Conservation (phyloP, 306 rosid genomes). For the Sesbania bispinosa region DNA sequence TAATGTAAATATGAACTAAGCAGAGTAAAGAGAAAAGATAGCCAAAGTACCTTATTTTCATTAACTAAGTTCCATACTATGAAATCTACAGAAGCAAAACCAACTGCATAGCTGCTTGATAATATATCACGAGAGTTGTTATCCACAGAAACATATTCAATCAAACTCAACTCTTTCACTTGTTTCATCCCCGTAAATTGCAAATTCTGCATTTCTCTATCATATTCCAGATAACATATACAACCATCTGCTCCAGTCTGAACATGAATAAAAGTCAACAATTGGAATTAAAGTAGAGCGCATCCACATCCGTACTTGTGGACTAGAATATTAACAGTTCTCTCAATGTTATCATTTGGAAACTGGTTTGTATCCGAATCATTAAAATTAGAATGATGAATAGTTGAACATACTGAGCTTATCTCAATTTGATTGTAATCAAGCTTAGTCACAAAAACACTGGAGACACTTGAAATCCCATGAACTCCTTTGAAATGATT, state of each 20-base stretch:
- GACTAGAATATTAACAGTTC: slow-evolving; percentile 4
- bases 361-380: slow-evolving; percentile 5
- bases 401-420: slow-evolving; percentile 54
- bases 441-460: slow-evolving; percentile 49
- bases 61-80: slow-evolving; percentile 73
- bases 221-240: slow-evolving; percentile 79
- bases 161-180: slow-evolving; percentile 81
- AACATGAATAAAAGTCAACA: slow-evolving; percentile 28
- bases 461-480: slow-evolving; percentile 88
- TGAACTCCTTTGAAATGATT: slow-evolving; percentile 87
- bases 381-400: slow-evolving; percentile 17
- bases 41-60: slow-evolving; percentile 67
- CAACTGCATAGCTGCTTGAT: slow-evolving; percentile 67
- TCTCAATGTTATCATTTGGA: neutral
- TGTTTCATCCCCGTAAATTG: slow-evolving; percentile 95
- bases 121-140: slow-evolving; percentile 33
- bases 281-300: slow-evolving; percentile 9
- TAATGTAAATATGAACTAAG: neutral
- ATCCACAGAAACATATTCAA: slow-evolving; percentile 51
- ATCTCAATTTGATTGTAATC: slow-evolving; percentile 56
- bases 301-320: too few relatives aligned
- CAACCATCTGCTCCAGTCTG: slow-evolving; percentile 99
- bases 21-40: slow-evolving; percentile 6
- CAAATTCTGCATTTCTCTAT: slow-evolving; percentile 51
- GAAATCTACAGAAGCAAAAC: slow-evolving; percentile 90